Base-by-base conservation (phyloP, 345 rosid genomes). In the Citrus mangshanensis region DNA sequence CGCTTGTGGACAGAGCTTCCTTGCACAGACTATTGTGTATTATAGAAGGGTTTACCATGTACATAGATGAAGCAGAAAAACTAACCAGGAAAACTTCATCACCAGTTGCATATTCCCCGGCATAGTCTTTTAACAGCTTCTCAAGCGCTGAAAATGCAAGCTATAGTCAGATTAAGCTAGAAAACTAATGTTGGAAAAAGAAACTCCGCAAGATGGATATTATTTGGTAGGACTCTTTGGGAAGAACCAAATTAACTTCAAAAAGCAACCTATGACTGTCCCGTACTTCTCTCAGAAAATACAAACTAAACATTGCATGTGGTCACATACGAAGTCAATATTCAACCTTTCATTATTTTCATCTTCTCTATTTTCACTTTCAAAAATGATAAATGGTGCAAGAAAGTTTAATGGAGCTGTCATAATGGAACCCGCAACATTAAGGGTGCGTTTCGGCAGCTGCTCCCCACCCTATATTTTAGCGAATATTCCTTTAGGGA, bases 1-100 rank as follows among this genome's bases (percentile, higher is more conserved):
- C 7, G 24, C 40, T 32, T 55, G 32, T 3, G 28, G 35, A 19
- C 9, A 2, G 25, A 54, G 42, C 37, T 37, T 37, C 0, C 38
- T 19, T 2, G 46, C 54, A 32, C 32, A 37, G 7, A 10, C 32
- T 32, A 46, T 9, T 32, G 21, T 64, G 60, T 34, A 14, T 35
- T 35, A 35, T 35, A 68, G 38, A 66, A 22, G 32, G n/a, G 61
- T 18, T 34, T 59, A 32, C 34, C 34, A 32, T 32, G 34, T 32
- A 32, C 34, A 68, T 8, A 35, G 64, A 77, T 35, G 7, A 1
- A 54, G 82, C 68, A 51, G 30, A 3, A 78, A 71, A 78, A 79
- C 82, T 75, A 78, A 95, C 98, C 98, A 95, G 73, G 79, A 10
- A 89, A 87, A 92, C 85, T 74, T 90, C 90, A 78, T 91, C 93